Base-by-base conservation (phyloP, 23 red algal species). In the Cyanidiococcus yangmingshanensis region DNA sequence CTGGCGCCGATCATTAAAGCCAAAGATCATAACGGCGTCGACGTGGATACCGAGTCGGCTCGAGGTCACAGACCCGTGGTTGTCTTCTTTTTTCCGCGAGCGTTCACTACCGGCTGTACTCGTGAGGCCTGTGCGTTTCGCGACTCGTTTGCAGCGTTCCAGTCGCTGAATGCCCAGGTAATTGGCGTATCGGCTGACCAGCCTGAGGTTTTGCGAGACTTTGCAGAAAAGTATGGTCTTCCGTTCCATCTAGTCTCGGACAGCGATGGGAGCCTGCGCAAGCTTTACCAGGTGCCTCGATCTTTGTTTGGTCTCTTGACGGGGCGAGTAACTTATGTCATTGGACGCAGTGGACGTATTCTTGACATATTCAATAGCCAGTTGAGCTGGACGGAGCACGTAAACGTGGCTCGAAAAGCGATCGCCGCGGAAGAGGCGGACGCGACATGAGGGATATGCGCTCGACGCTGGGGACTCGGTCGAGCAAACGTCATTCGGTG, bases 241-340 rank as follows among this genome's bases (percentile, higher is more conserved):
- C 57, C 80, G 18, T 95, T 89, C 57, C 82, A 79, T 17, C 74
- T 95, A 2, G 50, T 95, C 39, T 68, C 82, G 2, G 90, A 95
- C 59, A 30, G 29, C 21, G 77, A 80, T 37, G 81, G 77, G 41
- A 17, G 54, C 50, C 79, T 95, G 59, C 90, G 84, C 37, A 82
- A 85, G 38, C 17, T 85, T 2, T 95, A 81, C 82, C 76, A 63
- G 0, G 90, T 95, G 59, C 86, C 90, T 1, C 7, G 63, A 71
- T 54, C 77, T 26, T 86, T 81, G n/a, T 71, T 95, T 58, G 82
- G 86, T 27, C 74, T 95, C 37, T 68, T 95, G 37, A 77, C 90
- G n/a, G 90, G 90, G 33, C 74, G 90, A 41, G 83, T 89, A 24
- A 95, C 90, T 30, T 95, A 82, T 63, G 84, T 95, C 18, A 89